Conservation (phyloP, 148 eudicot genomes). For the Silene latifolia region DNA sequence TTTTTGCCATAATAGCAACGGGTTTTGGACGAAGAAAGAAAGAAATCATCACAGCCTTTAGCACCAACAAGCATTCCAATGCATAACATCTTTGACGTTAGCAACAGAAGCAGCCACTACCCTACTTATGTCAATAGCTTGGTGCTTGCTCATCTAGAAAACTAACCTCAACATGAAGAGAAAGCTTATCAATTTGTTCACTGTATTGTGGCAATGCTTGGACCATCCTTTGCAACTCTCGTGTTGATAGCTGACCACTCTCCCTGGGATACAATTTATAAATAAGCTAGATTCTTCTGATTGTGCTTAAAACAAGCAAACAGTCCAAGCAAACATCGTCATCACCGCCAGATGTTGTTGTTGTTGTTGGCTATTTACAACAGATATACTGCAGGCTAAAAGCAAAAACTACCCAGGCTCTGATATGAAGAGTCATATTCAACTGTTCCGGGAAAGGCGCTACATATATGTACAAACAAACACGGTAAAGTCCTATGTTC, state of each 20-base stretch:
- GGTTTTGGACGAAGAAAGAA: not conserved
- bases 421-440: not conserved
- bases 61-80: not conserved
- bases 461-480: not conserved
- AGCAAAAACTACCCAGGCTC: not conserved
- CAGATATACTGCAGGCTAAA: not conserved
- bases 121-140: not conserved
- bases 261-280: constrained; percentile 35
- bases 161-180: constrained; percentile 95
- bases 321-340: constrained; percentile 1
- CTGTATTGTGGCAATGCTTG: constrained; percentile 95
- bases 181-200: constrained; percentile 90
- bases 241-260: constrained; percentile 74
- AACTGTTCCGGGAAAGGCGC: not conserved
- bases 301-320: not conserved
- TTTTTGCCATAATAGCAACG: not conserved
- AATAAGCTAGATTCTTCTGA: constrained; percentile 14
- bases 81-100: constrained; percentile 5
- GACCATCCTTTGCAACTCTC: constrained; percentile 91
- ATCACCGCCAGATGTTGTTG: no score
- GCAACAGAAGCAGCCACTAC: not conserved
- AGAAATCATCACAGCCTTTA: not conserved
- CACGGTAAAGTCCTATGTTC: not conserved
- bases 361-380: no score
- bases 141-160: constrained; percentile 15